Percentiles rank a stretch among this genome's conserved stretches.
phyloP scores from a whole-genome alignment of 1,284 basidiomycete species.

The Pyrrhoderma noxium region DNA sequence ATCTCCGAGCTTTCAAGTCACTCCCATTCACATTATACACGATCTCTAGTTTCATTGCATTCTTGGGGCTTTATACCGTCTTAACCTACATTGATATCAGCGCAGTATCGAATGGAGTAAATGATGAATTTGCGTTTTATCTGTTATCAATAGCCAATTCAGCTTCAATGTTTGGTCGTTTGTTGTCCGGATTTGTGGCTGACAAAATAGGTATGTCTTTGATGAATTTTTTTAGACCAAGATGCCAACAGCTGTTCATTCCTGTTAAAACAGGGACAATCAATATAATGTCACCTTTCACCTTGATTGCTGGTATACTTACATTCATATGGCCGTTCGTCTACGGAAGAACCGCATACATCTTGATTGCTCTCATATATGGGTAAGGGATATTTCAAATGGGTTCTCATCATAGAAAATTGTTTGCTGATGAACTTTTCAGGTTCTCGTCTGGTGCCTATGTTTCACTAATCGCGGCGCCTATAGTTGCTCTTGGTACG shows the following conservation, averaged over 20 bases:
- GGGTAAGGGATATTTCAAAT: constrained; percentile 18
- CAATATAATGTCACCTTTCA: constrained; percentile 28
- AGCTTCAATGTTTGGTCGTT: constrained; percentile 35
- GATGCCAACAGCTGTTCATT: not conserved
- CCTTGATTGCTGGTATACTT: constrained; percentile 24
- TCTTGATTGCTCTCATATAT: constrained; percentile 25
- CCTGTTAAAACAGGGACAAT: constrained; percentile 13
- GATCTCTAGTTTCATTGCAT: constrained; percentile 22
- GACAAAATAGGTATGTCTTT: constrained; percentile 33
- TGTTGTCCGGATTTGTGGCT: constrained; percentile 32
- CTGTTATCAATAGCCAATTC: constrained; percentile 45
- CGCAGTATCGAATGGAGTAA: constrained; percentile 34
- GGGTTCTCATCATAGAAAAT: not conserved
- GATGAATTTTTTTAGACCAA: not conserved
- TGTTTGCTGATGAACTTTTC: not conserved
- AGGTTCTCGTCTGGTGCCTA: constrained; percentile 23
- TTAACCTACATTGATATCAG: constrained; percentile 43
- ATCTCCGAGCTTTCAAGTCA: constrained; percentile 24
- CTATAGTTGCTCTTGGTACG: constrained; percentile 24
- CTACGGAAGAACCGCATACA: constrained; percentile 19
- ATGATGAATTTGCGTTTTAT: constrained; percentile 41
- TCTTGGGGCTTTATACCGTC: constrained; percentile 30
- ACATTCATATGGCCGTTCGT: constrained; percentile 30
- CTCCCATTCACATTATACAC: constrained; percentile 24
- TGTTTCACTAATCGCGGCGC: constrained; percentile 23